A percentile compares a stretch with the other conserved stretches of the same genome.
These are phyloP conservation scores for Lipomyces lipofer DNA, from an alignment of 805 yeast species.

Conservation along the genomic window DNA sequence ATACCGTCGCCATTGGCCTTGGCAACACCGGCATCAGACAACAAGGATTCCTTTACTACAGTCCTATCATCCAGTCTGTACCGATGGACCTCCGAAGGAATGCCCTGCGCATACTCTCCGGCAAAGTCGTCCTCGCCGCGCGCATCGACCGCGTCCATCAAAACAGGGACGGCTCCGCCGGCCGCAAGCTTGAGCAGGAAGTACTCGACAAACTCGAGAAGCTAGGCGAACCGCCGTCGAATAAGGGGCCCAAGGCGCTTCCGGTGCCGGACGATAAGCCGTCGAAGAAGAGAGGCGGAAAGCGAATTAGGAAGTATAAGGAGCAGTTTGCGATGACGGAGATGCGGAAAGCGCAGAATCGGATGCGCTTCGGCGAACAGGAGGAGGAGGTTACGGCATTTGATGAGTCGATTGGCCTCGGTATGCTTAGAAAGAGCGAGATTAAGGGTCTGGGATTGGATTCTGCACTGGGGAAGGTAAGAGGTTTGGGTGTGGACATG, in stretches of 20 bases:
- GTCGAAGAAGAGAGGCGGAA: slow-evolving; percentile 85
- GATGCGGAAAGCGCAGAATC: slow-evolving; percentile 76
- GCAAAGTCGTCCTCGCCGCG: slow-evolving; percentile 78
- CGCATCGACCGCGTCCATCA: slow-evolving; percentile 64
- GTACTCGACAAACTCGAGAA: slow-evolving; percentile 66
- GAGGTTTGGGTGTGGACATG: slow-evolving; percentile 47
- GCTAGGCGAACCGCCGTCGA: slow-evolving; percentile 74
- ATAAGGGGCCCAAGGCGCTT: slow-evolving; percentile 58
- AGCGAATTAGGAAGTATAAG: slow-evolving; percentile 73
- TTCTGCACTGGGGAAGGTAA: slow-evolving; percentile 32
- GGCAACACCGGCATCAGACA: slow-evolving; percentile 55
- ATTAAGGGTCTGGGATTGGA: slow-evolving; percentile 49
- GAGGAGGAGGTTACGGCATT: slow-evolving; percentile 66
- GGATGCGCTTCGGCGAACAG: slow-evolving; percentile 75
- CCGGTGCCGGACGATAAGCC: slow-evolving; percentile 74
- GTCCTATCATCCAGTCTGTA: slow-evolving; percentile 58
- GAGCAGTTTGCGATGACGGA: slow-evolving; percentile 81
- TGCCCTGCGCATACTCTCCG: slow-evolving; percentile 76
- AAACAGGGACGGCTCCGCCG: slow-evolving; percentile 52
- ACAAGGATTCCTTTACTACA: slow-evolving; percentile 66
- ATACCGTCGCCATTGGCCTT: slow-evolving; percentile 42
- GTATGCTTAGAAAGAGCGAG: too few relatives aligned
- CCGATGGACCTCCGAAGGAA: slow-evolving; percentile 62
- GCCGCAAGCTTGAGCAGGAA: slow-evolving; percentile 60
- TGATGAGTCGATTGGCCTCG: too few relatives aligned